Evolutionary conservation across 2,329 filamentous ascomycete genomes (phyloP).

Genomic region (Fonsecaea monophora): DNA sequence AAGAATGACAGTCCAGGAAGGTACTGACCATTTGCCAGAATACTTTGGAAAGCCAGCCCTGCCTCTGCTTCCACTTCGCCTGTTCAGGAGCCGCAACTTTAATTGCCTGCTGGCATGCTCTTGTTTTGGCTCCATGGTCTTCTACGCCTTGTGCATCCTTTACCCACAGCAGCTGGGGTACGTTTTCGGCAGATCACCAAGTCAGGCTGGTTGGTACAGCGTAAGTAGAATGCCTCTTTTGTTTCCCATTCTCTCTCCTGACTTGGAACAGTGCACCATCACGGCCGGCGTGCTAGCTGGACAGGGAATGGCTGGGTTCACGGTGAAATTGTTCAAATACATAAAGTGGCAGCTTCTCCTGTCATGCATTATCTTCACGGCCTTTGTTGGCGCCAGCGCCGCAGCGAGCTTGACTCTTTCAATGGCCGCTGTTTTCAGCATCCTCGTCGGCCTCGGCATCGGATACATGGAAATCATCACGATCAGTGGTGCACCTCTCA

Average conservation of each 20-base stretch:
- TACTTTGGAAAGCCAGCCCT: conserved; percentile 2
- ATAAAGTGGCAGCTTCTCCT: conserved; percentile 13
- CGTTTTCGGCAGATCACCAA: neutral
- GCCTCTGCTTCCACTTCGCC: neutral
- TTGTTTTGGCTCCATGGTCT: conserved; percentile 9
- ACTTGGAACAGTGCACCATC: neutral
- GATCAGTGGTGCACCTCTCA: conserved; percentile 11
- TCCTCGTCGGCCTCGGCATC: conserved; percentile 9
- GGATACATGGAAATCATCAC: conserved; percentile 19
- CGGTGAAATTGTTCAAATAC: conserved; percentile 14
- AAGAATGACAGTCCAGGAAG: neutral
- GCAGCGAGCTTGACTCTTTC: conserved; percentile 8
- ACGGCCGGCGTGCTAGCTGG: conserved; percentile 11
- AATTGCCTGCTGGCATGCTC: conserved; percentile 4
- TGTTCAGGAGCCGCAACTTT: conserved; percentile 6
- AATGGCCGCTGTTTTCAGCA: conserved; percentile 8
- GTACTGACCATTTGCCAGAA: conserved; percentile 1
- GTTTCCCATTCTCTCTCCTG: neutral
- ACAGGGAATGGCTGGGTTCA: conserved; percentile 11
- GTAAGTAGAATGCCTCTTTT: neutral
- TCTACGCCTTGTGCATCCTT: conserved; percentile 1
- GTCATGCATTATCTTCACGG: conserved; percentile 7
- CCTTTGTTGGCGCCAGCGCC: conserved; percentile 11
- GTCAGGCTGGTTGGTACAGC: conserved; percentile 7
- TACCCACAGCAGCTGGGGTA: conserved; percentile 4